Percentiles rank a stretch among this genome's conserved stretches.
Evolutionary conservation across 2,329 filamentous ascomycete genomes (phyloP).

Genomic region (Fusarium sp.): DNA sequence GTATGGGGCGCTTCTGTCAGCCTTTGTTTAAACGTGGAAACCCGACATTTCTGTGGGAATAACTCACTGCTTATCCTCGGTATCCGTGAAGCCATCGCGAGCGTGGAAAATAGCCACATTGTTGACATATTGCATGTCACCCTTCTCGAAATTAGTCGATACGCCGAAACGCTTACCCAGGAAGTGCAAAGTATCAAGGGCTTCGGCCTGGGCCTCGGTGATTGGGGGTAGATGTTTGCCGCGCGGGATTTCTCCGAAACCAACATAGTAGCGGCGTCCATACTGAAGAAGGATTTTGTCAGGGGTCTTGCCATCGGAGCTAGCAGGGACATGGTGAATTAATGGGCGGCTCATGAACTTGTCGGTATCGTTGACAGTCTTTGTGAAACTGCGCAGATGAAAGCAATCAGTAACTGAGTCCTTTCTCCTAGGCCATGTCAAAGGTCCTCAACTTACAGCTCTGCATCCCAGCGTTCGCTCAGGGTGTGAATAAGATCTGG

Average conservation of each 20-base stretch:
- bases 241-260: background rate
- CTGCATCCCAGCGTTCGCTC: background rate
- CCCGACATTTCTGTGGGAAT: rapidly evolving
- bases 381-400: background rate
- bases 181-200: background rate
- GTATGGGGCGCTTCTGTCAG: rapidly evolving
- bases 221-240: background rate
- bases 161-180: background rate
- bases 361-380: background rate
- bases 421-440: too few species aligned
- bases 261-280: background rate
- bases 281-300: background rate
- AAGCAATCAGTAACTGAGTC: background rate
- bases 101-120: background rate
- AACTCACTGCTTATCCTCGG: background rate
- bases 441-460: background rate
- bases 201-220: background rate
- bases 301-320: background rate
- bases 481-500: background rate
- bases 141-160: background rate
- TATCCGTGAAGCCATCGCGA: background rate
- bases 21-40: background rate
- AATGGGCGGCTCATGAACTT: background rate
- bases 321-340: background rate
- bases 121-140: background rate